Evolutionary conservation across 495 filamentous ascomycete species (phyloP).

Genomic region (Aspergillus cavernicola): DNA sequence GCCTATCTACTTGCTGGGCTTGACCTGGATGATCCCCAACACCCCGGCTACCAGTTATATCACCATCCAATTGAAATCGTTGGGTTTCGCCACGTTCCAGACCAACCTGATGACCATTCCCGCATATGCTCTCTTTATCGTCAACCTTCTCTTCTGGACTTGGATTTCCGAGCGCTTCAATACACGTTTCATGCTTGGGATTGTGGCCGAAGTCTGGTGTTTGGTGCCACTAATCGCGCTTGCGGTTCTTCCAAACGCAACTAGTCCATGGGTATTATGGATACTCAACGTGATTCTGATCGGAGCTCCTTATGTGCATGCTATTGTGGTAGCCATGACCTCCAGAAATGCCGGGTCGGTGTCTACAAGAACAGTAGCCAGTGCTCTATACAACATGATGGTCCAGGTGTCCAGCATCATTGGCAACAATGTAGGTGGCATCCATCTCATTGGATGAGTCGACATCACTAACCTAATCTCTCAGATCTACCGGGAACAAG

Average conservation of each 20-base stretch:
- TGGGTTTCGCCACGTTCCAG: slow-evolving; percentile 64
- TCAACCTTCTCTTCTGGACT: slow-evolving; percentile 44
- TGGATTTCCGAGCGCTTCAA: slow-evolving; percentile 53
- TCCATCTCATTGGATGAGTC: too few relatives aligned
- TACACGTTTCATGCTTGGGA: slow-evolving; percentile 50
- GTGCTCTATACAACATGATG: slow-evolving; percentile 70
- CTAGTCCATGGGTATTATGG: slow-evolving; percentile 51
- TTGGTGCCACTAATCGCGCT: slow-evolving; percentile 53
- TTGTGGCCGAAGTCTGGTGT: slow-evolving; percentile 52
- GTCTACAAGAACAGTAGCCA: slow-evolving; percentile 60
- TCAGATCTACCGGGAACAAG: slow-evolving; percentile 60
- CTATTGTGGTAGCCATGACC: slow-evolving; percentile 65
- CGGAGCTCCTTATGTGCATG: slow-evolving; percentile 61
- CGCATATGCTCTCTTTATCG: slow-evolving; percentile 46
- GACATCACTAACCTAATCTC: background rate
- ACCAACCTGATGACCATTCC: slow-evolving; percentile 70
- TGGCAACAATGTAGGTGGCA: slow-evolving; percentile 50
- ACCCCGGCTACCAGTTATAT: slow-evolving; percentile 54
- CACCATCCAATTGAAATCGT: slow-evolving; percentile 53
- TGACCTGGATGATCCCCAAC: slow-evolving; percentile 54
- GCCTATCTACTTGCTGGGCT: slow-evolving; percentile 63
- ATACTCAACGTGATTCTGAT: slow-evolving; percentile 48
- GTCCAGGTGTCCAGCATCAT: slow-evolving; percentile 65
- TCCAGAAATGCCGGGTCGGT: slow-evolving; percentile 66
- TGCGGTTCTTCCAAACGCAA: slow-evolving; percentile 31